These are phyloP conservation scores for Cucurbitaria berberidis DNA, from an alignment of 2,329 filamentous ascomycete genomes.

Conservation along the genomic window DNA sequence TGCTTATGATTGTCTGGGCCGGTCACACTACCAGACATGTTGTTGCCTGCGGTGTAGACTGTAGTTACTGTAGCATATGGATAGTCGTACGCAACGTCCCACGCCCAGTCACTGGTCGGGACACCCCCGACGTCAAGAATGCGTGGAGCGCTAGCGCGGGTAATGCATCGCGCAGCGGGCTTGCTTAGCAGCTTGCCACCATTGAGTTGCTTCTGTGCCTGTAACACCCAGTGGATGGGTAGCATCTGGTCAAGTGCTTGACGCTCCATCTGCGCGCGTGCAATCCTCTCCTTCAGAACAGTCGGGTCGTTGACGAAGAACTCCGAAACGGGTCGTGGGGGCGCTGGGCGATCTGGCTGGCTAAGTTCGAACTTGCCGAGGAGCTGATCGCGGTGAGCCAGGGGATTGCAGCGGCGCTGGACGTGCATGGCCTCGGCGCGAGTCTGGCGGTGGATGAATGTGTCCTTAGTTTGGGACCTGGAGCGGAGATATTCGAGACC, in stretches of 20 bases:
- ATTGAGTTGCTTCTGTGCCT: constrained; percentile 66
- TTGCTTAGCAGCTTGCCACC: constrained; percentile 65
- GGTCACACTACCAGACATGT: constrained; percentile 59
- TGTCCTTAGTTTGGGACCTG: constrained; percentile 70
- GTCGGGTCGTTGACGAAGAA: constrained; percentile 61
- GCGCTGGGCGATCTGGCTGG: constrained; percentile 50
- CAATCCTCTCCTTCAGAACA: constrained; percentile 64
- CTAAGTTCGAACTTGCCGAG: constrained; percentile 84
- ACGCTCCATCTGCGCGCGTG: constrained; percentile 72
- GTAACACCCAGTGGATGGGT: constrained; percentile 66
- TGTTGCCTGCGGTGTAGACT: constrained; percentile 66
- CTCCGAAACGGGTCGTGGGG: constrained; percentile 53
- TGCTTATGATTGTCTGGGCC: constrained; percentile 88
- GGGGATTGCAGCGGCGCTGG: constrained; percentile 74
- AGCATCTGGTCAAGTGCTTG: constrained; percentile 76
- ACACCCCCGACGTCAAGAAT: constrained; percentile 89
- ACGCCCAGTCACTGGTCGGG: constrained; percentile 90
- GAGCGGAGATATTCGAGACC: constrained; percentile 80
- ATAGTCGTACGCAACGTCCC: constrained; percentile 87
- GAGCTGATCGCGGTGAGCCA: constrained; percentile 79
- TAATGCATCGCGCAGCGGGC: constrained; percentile 50
- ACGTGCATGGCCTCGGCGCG: constrained; percentile 90
- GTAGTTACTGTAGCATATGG: constrained; percentile 88
- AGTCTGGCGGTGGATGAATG: constrained; percentile 82
- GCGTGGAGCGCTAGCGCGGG: constrained; percentile 68